Conservation (phyloP, 2,329 filamentous ascomycete species). For the Elsinoe fawcettii region DNA sequence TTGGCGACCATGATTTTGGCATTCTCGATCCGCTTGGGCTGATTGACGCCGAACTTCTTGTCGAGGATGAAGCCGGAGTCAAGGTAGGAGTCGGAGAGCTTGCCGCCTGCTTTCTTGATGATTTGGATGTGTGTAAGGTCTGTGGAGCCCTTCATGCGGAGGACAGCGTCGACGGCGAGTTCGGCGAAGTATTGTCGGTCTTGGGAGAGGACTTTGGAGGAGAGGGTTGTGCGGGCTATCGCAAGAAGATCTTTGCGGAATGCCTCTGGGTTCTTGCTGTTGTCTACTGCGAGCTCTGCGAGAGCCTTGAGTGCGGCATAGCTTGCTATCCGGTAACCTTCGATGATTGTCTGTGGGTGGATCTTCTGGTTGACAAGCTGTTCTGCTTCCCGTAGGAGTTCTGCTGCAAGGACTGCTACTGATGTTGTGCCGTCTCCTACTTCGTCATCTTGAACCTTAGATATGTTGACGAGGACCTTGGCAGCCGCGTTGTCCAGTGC, state of each 20-base stretch:
- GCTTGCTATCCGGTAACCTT: slow-evolving; percentile 96
- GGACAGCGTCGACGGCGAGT: slow-evolving; percentile 82
- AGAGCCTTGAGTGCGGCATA: slow-evolving; percentile 77
- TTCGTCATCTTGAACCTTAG: slow-evolving; percentile 98
- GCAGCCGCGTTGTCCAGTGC: slow-evolving; percentile 96
- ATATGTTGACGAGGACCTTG: slow-evolving; percentile 98
- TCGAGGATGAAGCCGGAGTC: slow-evolving; percentile 98
- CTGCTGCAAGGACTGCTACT: slow-evolving; percentile 90
- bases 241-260: slow-evolving; percentile 85
- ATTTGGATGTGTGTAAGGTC: slow-evolving; percentile 98
- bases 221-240: slow-evolving; percentile 90
- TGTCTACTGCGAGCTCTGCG: slow-evolving; percentile 77
- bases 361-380: slow-evolving; percentile 97
- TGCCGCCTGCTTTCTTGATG: slow-evolving; percentile 98
- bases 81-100: slow-evolving; percentile 93
- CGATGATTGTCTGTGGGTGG: slow-evolving; percentile 98
- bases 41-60: slow-evolving; percentile 98
- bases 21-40: slow-evolving; percentile 94
- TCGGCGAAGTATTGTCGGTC: slow-evolving; percentile 86
- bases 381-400: slow-evolving; percentile 91
- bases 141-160: slow-evolving; percentile 80
- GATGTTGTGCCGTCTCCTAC: slow-evolving; percentile 97
- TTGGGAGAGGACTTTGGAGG: slow-evolving; percentile 93
- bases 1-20: slow-evolving; percentile 97
- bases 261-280: slow-evolving; percentile 71